These are phyloP conservation scores for Colletotrichum sp. DNA, from an alignment of 2,329 filamentous ascomycete species.

Conservation along the genomic window DNA sequence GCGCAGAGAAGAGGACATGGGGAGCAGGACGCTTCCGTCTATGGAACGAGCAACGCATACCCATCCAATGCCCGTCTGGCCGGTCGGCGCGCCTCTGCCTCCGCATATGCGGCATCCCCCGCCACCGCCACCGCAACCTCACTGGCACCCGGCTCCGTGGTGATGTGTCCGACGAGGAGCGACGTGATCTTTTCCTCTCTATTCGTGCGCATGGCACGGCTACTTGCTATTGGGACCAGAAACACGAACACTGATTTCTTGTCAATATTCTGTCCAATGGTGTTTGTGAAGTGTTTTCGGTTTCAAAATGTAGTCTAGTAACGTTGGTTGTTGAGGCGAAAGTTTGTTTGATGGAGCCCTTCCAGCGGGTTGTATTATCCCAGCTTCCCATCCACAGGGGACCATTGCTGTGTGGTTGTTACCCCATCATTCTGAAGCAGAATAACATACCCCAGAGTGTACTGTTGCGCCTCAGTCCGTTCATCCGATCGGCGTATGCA, in stretches of 20 bases:
- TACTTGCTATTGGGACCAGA: not conserved
- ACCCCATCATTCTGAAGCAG: not conserved
- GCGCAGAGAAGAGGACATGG: conserved; percentile 44
- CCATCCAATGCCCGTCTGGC: conserved; percentile 2
- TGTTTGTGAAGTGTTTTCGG: not conserved
- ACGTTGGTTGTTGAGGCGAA: not conserved
- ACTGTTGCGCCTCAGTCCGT: not conserved
- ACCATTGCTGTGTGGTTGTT: not conserved
- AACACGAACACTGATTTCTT: not conserved
- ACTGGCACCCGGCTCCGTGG: conserved; percentile 11
- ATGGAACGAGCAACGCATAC: conserved; percentile 39
- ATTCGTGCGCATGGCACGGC: not conserved
- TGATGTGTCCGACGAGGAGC: not conserved
- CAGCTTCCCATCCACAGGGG: not conserved
- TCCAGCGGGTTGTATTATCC: not conserved
- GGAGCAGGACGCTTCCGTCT: conserved; percentile 42
- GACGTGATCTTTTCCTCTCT: not conserved
- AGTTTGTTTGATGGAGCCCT: not conserved
- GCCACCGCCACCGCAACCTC: conserved; percentile 11
- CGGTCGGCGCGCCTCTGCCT: conserved; percentile 4
- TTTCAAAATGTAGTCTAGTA: not conserved
- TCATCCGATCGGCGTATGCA: conserved; percentile 2
- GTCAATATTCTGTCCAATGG: not conserved
- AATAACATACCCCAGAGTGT: not conserved
- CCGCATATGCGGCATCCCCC: conserved; percentile 16